Base-by-base conservation (phyloP, 2,329 filamentous ascomycete genomes). In the Diaporthe vaccinii region DNA sequence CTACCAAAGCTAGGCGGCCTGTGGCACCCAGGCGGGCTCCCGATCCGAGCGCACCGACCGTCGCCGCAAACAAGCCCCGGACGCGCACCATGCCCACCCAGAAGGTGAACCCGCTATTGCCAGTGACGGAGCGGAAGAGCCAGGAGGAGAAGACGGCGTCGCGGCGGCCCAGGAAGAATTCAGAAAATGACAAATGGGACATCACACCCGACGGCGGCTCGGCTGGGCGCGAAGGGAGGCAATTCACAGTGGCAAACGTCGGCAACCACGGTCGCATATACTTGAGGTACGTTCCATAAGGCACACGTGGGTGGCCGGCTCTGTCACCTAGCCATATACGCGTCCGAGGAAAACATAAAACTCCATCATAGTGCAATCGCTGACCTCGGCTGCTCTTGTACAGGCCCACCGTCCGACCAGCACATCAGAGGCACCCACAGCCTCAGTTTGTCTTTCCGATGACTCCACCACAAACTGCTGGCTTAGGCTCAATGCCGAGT, bases 211-310 rank as follows among this genome's bases (percentile, higher is more conserved):
- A 94, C 80, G 89, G 89, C 75, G 85, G 87, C 74, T 90, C 91
- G 62, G 90, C 87, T 73, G 89, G 90, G 46, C 89, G 92, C 76
- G 91, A 92, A 81, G 92, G 91, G 67, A 90, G 93, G 73, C 92
- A 94, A 80, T 96, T 96, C 82, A 92, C 93, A 2, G 94, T 96
- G 73, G 91, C 93, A 69, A 96, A 95, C 83, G 94, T 96, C 76
- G 94, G 94, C 34, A 94, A 95, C 82, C 95, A 95, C 84, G 94
- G 94, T 53, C 92, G 92, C 82, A 94, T 96, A 83, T 96, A 95
- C 83, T 83, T 96, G 78, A 94, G 93, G 93, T 96, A 91, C 81
- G 90, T 76, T 46, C 4, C 55, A 8, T 14, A 14, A 28, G 31
- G 44, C 10, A 14, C 25, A 14, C 9, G 41, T 36, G 22, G 31